A percentile compares a stretch with the other conserved stretches of the same genome.
phyloP scores from a whole-genome alignment of 306 rosid genomes.

The Boehmeria nivea region DNA sequence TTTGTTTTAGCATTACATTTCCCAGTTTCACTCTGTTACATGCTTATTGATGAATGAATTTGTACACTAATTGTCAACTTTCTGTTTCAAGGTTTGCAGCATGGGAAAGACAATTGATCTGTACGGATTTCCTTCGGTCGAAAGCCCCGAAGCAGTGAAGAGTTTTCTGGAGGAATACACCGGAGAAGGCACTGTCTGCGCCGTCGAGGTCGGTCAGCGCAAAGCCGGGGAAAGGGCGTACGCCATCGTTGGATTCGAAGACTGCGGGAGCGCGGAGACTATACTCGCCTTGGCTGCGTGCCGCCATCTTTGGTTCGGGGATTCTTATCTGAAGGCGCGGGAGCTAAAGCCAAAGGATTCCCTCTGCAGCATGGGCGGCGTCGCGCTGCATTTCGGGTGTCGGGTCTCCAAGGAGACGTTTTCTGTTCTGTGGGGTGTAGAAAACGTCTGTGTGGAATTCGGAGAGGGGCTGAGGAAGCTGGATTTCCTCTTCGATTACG shows the following conservation, averaged over 20 bases:
- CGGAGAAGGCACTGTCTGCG: constrained; percentile 43
- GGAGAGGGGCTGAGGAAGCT: constrained; percentile 26
- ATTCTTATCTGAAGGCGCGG: constrained; percentile 18
- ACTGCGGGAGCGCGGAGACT: constrained; percentile 19
- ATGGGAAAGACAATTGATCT: neutral
- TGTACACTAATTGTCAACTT: no score
- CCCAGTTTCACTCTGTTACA: no score
- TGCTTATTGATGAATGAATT: no score
- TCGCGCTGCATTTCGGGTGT: constrained; percentile 43
- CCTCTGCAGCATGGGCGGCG: constrained; percentile 15
- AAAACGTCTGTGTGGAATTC: constrained; percentile 33
- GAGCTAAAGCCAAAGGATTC: constrained; percentile 28
- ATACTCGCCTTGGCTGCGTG: constrained; percentile 24
- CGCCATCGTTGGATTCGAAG: constrained; percentile 41
- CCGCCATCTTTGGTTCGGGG: neutral
- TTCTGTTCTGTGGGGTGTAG: constrained; percentile 42
- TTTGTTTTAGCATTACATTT: no score
- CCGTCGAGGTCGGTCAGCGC: constrained; percentile 17
- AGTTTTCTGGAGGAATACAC: constrained; percentile 34
- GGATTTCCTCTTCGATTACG: constrained; percentile 25
- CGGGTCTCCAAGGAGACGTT: constrained; percentile 38
- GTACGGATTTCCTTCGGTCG: neutral
- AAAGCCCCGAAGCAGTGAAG: constrained; percentile 21
- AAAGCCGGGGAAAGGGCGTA: constrained; percentile 19
- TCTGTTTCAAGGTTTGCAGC: no score